A percentile compares a stretch with the other conserved stretches of the same genome.
Conservation (phyloP, 371 early-diverging fungal species). For the Synchytrium microbalum region DNA sequence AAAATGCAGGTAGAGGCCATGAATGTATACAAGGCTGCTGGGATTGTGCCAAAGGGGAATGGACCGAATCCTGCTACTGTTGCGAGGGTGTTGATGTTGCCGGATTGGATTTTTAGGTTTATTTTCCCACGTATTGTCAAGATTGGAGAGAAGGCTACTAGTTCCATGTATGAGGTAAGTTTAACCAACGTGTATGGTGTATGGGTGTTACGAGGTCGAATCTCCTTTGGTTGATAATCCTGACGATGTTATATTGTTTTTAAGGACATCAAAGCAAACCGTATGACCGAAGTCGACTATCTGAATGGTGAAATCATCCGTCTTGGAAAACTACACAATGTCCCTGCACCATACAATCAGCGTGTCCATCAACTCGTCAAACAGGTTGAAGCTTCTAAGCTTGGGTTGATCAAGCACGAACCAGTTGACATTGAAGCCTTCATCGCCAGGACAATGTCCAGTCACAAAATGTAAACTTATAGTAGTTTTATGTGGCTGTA, state of each 20-base stretch:
- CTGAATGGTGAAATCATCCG: conserved; percentile 29
- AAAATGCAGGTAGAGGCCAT: conserved; percentile 26
- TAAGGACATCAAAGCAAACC: conserved; percentile 18
- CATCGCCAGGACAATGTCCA: neutral
- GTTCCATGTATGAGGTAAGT: conserved; percentile 26
- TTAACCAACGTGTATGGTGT: neutral
- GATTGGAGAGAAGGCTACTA: conserved; percentile 25
- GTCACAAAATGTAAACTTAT: neutral
- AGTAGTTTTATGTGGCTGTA: too few species aligned
- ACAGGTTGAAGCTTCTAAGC: conserved; percentile 9
- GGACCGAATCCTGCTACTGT: conserved; percentile 15
- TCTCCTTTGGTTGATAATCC: neutral
- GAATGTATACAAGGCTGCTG: conserved; percentile 19
- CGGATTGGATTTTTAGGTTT: conserved; percentile 17
- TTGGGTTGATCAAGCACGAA: neutral
- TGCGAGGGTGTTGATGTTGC: conserved; percentile 18
- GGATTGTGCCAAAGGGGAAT: conserved; percentile 27
- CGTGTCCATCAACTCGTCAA: conserved; percentile 17
- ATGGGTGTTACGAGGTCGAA: neutral
- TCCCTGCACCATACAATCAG: conserved; percentile 25
- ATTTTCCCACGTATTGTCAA: conserved; percentile 14
- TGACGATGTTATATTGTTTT: neutral
- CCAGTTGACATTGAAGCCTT: neutral
- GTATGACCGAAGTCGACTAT: conserved; percentile 30
- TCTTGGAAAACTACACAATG: conserved; percentile 15